Conservation (phyloP, 2,329 filamentous ascomycete species). For the Diatrype stigma region DNA sequence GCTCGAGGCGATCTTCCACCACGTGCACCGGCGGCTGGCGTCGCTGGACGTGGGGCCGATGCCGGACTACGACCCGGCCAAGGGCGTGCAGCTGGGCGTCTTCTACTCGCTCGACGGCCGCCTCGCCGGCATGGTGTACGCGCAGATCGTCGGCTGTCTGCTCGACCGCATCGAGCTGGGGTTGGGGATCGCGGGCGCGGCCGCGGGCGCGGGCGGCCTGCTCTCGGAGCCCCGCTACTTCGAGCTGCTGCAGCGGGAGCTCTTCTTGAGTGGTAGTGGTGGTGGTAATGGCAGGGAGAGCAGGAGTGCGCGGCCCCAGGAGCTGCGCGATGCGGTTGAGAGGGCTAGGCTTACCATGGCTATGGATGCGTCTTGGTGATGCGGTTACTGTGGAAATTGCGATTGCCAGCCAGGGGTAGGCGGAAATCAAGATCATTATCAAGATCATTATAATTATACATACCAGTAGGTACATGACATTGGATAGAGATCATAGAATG, state of each 20-base stretch:
- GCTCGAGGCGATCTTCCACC: conserved; percentile 12
- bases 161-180: conserved; percentile 14
- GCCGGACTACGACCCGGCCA: conserved; percentile 7
- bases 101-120: conserved; percentile 15
- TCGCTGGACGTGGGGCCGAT: conserved; percentile 4
- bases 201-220: not conserved
- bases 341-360: conserved; percentile 3
- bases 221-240: conserved; percentile 10
- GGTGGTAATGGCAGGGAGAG: not conserved
- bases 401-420: no score
- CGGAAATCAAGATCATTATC: no score
- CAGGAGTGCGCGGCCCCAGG: conserved; percentile 2
- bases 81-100: conserved; percentile 12
- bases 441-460: no score
- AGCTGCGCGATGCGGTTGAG: conserved; percentile 9
- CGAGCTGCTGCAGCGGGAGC: conserved; percentile 10
- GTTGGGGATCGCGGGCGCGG: conserved; percentile 10
- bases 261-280: no score
- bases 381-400: no score
- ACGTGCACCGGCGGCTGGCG: conserved; percentile 5
- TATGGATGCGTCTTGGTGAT: not conserved
- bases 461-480: no score
- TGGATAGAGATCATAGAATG: no score
- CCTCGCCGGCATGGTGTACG: conserved; percentile 12
- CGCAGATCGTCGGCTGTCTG: conserved; percentile 13